Conservation (phyloP, 2,329 filamentous ascomycete genomes). For the Leptoxyphium fumago region DNA sequence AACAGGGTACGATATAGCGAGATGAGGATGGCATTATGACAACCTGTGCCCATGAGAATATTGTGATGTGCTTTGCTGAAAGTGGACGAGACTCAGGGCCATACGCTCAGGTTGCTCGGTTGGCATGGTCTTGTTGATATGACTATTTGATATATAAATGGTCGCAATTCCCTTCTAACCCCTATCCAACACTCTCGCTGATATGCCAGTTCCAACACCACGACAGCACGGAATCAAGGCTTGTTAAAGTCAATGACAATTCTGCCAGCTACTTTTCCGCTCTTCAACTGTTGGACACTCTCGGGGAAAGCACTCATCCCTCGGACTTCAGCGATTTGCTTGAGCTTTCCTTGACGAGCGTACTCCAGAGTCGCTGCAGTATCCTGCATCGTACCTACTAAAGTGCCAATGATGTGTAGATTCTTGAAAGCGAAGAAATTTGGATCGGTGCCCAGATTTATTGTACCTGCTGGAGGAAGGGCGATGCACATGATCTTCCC, state of each 20-base stretch:
- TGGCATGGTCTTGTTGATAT: too few species aligned
- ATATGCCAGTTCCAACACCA: too few species aligned
- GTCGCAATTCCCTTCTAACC: too few species aligned
- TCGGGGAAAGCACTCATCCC: slow-evolving; percentile 34
- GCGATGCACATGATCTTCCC: slow-evolving; percentile 37
- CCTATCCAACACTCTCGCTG: too few species aligned
- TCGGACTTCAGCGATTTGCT: slow-evolving; percentile 35
- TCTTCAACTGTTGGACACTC: slow-evolving; percentile 34
- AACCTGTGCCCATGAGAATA: too few species aligned
- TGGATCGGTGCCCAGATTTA: slow-evolving; percentile 21
- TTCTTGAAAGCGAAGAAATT: slow-evolving; percentile 22
- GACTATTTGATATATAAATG: too few species aligned
- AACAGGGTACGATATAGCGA: too few species aligned
- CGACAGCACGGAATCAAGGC: neutral
- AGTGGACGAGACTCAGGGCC: too few species aligned
- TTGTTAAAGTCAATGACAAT: slow-evolving; percentile 41
- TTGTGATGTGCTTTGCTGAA: too few species aligned
- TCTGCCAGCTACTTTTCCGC: slow-evolving; percentile 37
- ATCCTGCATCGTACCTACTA: slow-evolving; percentile 35
- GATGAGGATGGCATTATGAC: too few species aligned
- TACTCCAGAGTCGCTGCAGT: slow-evolving; percentile 34
- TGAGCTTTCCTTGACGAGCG: slow-evolving; percentile 34
- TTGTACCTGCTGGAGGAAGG: slow-evolving; percentile 21
- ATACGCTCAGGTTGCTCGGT: too few species aligned
- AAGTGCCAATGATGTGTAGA: slow-evolving; percentile 20